A percentile compares a stretch with the other conserved stretches of the same genome.
Evolutionary conservation across 1,284 basidiomycete species (phyloP).

Genomic region (Apiotrichum veenhuisii): DNA sequence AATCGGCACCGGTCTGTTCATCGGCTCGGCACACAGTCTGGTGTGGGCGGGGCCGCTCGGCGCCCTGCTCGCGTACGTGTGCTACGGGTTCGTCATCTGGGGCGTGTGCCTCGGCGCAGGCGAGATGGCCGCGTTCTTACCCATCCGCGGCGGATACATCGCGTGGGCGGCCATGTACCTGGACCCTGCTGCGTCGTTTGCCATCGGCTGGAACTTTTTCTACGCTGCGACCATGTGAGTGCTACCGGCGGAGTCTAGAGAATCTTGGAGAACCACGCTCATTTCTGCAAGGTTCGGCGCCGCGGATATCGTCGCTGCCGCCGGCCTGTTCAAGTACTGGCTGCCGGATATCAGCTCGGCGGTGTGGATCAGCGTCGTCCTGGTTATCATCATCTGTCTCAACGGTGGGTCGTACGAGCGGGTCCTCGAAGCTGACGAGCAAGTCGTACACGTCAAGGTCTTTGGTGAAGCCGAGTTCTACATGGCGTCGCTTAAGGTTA

Average conservation of each 20-base stretch:
- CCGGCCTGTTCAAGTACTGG: conserved; percentile 28
- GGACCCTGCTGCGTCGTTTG: conserved; percentile 10
- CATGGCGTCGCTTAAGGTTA: conserved; percentile 23
- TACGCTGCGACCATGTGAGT: conserved; percentile 15
- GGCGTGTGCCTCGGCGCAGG: conserved; percentile 12
- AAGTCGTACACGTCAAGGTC: conserved; percentile 13
- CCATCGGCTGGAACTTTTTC: conserved; percentile 30
- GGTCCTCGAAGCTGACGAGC: background rate
- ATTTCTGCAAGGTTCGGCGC: conserved; percentile 5
- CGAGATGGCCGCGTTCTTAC: conserved; percentile 20
- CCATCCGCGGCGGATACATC: conserved; percentile 20
- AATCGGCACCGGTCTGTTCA: conserved; percentile 9
- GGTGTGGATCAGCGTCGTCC: conserved; percentile 21
- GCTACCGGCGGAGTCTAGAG: no score
- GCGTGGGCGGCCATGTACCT: conserved; percentile 17
- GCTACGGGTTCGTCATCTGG: conserved; percentile 14
- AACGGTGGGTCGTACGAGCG: conserved; percentile 6
- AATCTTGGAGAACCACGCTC: no score
- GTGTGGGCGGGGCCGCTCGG: conserved; percentile 19
- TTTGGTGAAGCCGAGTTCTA: conserved; percentile 25
- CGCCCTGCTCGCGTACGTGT: conserved; percentile 8
- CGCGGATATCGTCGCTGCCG: conserved; percentile 29
- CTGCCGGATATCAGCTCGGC: conserved; percentile 22
- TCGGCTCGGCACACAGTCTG: conserved; percentile 6
- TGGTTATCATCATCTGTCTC: conserved; percentile 20